Base-by-base conservation (phyloP, 1,139 yeast genomes). In the Yamadazyma dendronema region DNA sequence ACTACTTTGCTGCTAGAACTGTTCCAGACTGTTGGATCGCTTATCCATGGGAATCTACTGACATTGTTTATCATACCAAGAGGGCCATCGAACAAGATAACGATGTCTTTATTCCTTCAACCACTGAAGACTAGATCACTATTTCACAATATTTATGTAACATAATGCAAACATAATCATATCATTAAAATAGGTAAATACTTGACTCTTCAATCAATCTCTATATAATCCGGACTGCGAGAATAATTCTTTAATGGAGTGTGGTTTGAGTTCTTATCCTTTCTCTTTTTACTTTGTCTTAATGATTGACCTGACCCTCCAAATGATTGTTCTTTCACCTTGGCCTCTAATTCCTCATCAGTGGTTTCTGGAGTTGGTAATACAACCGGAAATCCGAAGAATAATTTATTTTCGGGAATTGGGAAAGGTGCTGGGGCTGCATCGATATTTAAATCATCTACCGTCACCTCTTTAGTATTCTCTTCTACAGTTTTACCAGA, bases 21-120 rank as follows among this genome's bases (percentile, higher is more conserved):
- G 92, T 88, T 29, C 95, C 90, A 30, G 97, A 92, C 60, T 75
- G 76, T 51, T 92, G 98, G 98, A 89, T 88, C 54, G 97, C 97
- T 31, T 92, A 92, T 62, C 97, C 97, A 36, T 92, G 98, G 98
- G 96, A 88, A 66, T 81, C 94, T 23, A 74, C 75, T 42, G 96
- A 90, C 65, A 92, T 90, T 59, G 96, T 86, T 36, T 76, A 73
- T 64, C 98, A 90, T 61, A 86, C 95, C 38, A 72, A 77, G 59
- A 75, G 71, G 61, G 96, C 97, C 27, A 70, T 81, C 44, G 79
- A 79, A 55, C 97, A 90, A 65, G 95, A 62, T 25, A 71, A 72
- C 49, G 77, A 72, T 46, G 75, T 68, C 7, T 71, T 71, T 49
- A 58, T 70, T 45, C 71, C 74, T 23, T 69, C 70, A 15, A 52